phyloP scores from a whole-genome alignment of 192 early-diverging fungal genomes.

The Backusella liffmaniae region DNA sequence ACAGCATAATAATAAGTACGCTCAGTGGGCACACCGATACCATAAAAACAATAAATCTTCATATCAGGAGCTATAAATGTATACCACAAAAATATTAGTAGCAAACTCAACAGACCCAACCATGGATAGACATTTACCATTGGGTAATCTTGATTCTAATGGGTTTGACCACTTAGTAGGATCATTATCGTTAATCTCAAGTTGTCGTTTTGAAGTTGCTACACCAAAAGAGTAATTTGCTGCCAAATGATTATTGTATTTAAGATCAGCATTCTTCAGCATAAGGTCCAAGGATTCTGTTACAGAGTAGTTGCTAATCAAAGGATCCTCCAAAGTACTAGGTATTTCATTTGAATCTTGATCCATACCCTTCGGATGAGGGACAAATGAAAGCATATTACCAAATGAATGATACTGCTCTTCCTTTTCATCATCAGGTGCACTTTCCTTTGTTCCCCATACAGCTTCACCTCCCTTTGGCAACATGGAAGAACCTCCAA shows the following conservation, averaged over 20 bases:
- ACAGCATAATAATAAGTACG: conserved; percentile 75
- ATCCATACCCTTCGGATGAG: neutral
- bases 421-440: conserved; percentile 71
- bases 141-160: conserved; percentile 54
- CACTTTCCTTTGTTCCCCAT: conserved; percentile 67
- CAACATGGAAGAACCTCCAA: conserved; percentile 73
- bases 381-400: conserved; percentile 52
- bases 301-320: conserved; percentile 38
- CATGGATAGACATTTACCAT: conserved; percentile 1
- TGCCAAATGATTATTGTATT: conserved; percentile 50
- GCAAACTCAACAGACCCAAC: neutral
- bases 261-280: conserved; percentile 44
- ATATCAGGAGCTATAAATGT: conserved; percentile 57
- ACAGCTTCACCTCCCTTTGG: conserved; percentile 81
- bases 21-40: conserved; percentile 75
- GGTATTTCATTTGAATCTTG: neutral
- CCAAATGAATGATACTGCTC: conserved; percentile 50
- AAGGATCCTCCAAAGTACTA: neutral
- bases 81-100: neutral
- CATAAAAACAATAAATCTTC: conserved; percentile 85
- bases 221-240: conserved; percentile 70
- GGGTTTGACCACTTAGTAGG: conserved; percentile 79
- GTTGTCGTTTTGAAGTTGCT: conserved; percentile 52
- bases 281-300: conserved; percentile 52
- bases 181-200: conserved; percentile 57